Evolutionary conservation across 2,329 filamentous ascomycete genomes (phyloP).

Genomic region (Cladobotryum mycophilum): DNA sequence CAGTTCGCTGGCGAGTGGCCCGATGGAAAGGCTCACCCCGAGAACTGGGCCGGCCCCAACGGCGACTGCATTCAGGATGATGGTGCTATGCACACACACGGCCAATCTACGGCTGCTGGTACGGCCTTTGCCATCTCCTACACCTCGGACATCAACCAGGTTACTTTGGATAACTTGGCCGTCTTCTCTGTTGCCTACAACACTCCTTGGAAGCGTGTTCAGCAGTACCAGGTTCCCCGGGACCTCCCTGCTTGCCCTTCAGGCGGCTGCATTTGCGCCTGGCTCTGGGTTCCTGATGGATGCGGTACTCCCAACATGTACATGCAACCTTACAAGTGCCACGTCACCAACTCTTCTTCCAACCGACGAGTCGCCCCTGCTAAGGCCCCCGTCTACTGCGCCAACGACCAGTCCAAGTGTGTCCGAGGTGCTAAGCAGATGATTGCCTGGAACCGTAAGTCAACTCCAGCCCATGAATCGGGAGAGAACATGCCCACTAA

Average conservation of each 20-base stretch:
- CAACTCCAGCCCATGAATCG: background rate
- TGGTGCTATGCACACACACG: conserved; percentile 39
- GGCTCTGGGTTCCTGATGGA: conserved; percentile 20
- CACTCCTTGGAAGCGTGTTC: conserved; percentile 17
- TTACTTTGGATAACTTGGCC: conserved; percentile 41
- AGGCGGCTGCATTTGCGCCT: conserved; percentile 20
- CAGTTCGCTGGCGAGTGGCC: conserved; percentile 33
- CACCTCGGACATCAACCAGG: conserved; percentile 32
- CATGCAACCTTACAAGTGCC: conserved; percentile 28
- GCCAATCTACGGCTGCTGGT: conserved; percentile 33
- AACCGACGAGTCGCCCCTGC: conserved; percentile 31
- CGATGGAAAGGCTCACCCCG: conserved; percentile 35
- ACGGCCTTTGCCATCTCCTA: conserved; percentile 44
- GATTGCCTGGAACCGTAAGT: conserved; percentile 38
- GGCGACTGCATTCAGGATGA: conserved; percentile 28
- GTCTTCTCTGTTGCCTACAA: conserved; percentile 36
- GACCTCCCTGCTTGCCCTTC: conserved; percentile 18
- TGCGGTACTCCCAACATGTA: conserved; percentile 20
- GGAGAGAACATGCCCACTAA: background rate
- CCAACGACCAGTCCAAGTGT: conserved; percentile 31
- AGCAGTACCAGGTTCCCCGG: conserved; percentile 17
- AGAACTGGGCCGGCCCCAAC: conserved; percentile 33
- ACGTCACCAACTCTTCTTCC: conserved; percentile 35
- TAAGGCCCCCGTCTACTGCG: conserved; percentile 34
- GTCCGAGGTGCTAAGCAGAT: conserved; percentile 42